Evolutionary conservation across 73 alveolate species (phyloP).

Genomic region (Blepharisma japonicum): DNA sequence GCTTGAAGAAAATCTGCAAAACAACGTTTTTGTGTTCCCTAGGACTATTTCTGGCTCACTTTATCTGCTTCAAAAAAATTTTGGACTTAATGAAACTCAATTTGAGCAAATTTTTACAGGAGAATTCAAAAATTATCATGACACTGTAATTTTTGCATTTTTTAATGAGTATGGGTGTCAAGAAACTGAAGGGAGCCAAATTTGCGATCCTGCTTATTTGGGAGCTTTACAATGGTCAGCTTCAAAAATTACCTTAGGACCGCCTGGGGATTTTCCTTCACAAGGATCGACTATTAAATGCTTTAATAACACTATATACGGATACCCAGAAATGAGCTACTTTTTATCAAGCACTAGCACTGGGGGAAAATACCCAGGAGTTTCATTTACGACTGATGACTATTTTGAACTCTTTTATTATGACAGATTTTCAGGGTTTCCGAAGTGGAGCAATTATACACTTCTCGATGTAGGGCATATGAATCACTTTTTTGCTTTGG

Average conservation of each 20-base stretch:
- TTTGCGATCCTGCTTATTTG: constrained; percentile 22
- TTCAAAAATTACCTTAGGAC: not conserved
- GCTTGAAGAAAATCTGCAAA: not conserved
- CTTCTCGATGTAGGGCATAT: constrained; percentile 26
- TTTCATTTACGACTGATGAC: not conserved
- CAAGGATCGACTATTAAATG: not conserved
- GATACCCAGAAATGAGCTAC: constrained; percentile 28
- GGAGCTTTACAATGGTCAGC: constrained; percentile 22
- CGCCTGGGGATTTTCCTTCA: not conserved
- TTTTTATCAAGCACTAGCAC: not conserved
- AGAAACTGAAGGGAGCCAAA: not conserved
- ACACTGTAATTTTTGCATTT: not conserved
- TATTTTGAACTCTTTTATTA: constrained; percentile 2
- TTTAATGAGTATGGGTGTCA: constrained; percentile 11
- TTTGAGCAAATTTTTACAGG: not conserved
- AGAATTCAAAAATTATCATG: not conserved
- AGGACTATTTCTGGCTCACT: not conserved
- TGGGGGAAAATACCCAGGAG: not conserved
- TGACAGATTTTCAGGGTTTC: not conserved
- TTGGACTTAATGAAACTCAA: not conserved
- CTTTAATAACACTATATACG: not conserved
- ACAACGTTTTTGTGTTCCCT: not conserved
- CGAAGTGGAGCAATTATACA: not conserved
- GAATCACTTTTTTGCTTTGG: constrained; percentile 12
- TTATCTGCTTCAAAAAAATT: not conserved